Evolutionary conservation across 805 yeast species (phyloP).

Genomic region (Saccharomycopsis schoenii): DNA sequence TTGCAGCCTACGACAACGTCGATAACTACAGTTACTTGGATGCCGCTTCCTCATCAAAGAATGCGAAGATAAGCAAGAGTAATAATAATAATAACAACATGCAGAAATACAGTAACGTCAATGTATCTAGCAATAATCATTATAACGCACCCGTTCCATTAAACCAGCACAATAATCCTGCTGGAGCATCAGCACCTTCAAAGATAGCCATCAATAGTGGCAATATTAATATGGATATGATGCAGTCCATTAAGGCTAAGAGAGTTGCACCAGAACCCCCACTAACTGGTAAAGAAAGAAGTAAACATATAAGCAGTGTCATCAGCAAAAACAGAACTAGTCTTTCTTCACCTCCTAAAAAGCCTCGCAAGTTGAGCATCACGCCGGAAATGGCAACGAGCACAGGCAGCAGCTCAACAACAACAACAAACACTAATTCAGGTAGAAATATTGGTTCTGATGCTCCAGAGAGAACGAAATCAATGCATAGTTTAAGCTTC

Average conservation of each 20-base stretch:
- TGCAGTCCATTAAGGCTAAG: neutral
- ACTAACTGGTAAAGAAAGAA: neutral
- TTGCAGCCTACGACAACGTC: neutral
- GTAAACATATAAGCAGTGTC: neutral
- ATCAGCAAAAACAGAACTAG: neutral
- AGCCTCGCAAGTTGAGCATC: neutral
- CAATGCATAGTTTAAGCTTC: constrained; percentile 9
- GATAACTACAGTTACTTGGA: neutral
- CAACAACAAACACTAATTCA: neutral
- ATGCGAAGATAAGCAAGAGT: neutral
- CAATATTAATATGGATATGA: neutral
- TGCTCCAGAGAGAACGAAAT: neutral
- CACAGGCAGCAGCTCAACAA: neutral
- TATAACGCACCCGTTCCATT: too few relatives aligned
- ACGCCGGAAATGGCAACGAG: neutral
- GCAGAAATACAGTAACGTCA: neutral
- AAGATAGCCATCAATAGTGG: neutral
- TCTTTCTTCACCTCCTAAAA: neutral
- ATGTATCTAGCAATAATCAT: neutral
- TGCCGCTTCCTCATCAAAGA: neutral
- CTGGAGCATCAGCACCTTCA: neutral
- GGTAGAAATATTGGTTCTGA: neutral
- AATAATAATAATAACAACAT: neutral
- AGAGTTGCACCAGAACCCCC: neutral
- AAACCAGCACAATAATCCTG: neutral